These are phyloP conservation scores for Diversispora eburnea DNA, from an alignment of 192 early-diverging fungal genomes.

Conservation along the genomic window DNA sequence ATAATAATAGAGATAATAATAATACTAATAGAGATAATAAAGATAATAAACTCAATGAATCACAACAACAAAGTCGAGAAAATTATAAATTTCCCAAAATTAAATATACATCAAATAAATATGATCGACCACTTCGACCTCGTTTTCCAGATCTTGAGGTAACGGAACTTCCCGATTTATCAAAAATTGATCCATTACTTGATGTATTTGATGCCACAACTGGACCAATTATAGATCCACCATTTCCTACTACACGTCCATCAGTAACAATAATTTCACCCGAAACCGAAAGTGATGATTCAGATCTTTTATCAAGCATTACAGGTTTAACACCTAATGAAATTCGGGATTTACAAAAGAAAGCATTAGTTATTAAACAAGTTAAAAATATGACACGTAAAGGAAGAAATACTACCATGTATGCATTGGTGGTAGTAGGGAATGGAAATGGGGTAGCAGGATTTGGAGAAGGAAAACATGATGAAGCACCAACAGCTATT, in stretches of 20 bases:
- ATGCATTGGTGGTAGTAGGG: slow-evolving; percentile 92
- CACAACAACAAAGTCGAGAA: too few relatives aligned
- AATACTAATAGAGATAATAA: too few relatives aligned
- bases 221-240: neutral
- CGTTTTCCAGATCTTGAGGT: neutral
- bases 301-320: slow-evolving; percentile 6
- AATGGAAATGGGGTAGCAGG: slow-evolving; percentile 89
- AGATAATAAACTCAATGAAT: too few relatives aligned
- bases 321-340: slow-evolving; percentile 49
- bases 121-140: too few relatives aligned
- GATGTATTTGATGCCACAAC: neutral
- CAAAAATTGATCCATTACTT: slow-evolving; percentile 21
- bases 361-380: slow-evolving; percentile 68
- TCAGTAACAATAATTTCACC: neutral
- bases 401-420: slow-evolving; percentile 78
- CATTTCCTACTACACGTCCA: slow-evolving; percentile 3
- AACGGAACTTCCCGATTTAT: neutral
- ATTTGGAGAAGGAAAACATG: slow-evolving; percentile 86
- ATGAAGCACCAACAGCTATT: slow-evolving; percentile 74
- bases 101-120: too few relatives aligned
- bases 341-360: slow-evolving; percentile 61
- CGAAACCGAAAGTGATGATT: slow-evolving; percentile 20
- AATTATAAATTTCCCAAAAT: too few relatives aligned
- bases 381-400: slow-evolving; percentile 76
- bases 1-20: too few relatives aligned